Evolutionary conservation across 768 basidiomycete species (phyloP).

Genomic region (Naganishia antarctica): DNA sequence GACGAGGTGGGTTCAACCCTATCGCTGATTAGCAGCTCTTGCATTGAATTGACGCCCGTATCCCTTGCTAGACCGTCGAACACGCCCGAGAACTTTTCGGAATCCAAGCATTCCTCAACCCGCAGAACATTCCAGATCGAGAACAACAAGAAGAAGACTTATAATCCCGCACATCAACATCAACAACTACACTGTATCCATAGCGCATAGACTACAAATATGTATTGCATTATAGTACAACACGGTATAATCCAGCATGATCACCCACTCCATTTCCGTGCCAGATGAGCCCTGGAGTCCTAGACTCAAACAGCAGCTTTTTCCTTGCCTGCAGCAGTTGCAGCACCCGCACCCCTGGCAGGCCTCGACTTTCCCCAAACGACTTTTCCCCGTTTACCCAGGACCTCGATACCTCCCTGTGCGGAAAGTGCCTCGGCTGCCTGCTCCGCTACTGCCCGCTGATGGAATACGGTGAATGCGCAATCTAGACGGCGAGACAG

Average conservation of each 20-base stretch:
- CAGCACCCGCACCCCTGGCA: constrained; percentile 36
- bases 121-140: background rate
- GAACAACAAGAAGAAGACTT: constrained; percentile 22
- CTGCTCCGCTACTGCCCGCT: constrained; percentile 72
- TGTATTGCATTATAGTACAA: constrained; percentile 20
- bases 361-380: constrained; percentile 81
- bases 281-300: too few species aligned
- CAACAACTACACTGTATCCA: constrained; percentile 18
- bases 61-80: constrained; percentile 29
- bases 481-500: constrained; percentile 54
- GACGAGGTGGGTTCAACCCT: constrained; percentile 39
- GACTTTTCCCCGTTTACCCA: constrained; percentile 65
- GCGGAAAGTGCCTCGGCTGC: constrained; percentile 79
- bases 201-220: constrained; percentile 11
- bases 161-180: background rate
- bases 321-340: constrained; percentile 13
- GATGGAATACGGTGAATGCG: constrained; percentile 91
- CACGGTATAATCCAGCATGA: background rate
- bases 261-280: too few species aligned
- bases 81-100: constrained; percentile 44
- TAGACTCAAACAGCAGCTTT: constrained; percentile 18
- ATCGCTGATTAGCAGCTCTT: constrained; percentile 11
- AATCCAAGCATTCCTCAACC: constrained; percentile 34
- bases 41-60: constrained; percentile 20
- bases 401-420: constrained; percentile 75